These are phyloP conservation scores for Blastobotrys persicus DNA, from an alignment of 1,139 yeast species.

Conservation along the genomic window DNA sequence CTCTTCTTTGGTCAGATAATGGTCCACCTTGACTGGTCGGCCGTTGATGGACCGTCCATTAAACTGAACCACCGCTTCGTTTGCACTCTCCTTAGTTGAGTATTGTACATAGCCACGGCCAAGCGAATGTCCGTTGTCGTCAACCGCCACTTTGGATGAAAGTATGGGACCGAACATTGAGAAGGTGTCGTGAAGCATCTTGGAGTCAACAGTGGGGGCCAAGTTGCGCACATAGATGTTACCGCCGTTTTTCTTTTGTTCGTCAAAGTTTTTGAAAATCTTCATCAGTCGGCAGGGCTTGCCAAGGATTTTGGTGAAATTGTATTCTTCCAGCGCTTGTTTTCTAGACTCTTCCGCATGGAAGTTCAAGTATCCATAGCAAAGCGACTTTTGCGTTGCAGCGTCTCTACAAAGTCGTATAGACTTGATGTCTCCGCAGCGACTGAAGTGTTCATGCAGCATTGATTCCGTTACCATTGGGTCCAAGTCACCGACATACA, in stretches of 20 bases:
- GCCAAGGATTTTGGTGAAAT: constrained; percentile 42
- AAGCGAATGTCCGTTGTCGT: constrained; percentile 71
- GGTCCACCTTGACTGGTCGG: constrained; percentile 81
- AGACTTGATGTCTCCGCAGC: constrained; percentile 43
- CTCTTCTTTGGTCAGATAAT: constrained; percentile 75
- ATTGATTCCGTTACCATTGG: constrained; percentile 41
- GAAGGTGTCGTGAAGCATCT: constrained; percentile 83
- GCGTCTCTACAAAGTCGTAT: constrained; percentile 47
- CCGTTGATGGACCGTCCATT: constrained; percentile 89
- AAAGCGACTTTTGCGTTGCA: constrained; percentile 42
- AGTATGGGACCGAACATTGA: constrained; percentile 80
- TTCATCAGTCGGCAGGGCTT: constrained; percentile 54
- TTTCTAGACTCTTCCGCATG: constrained; percentile 39
- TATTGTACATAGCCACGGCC: constrained; percentile 90
- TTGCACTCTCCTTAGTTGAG: constrained; percentile 78
- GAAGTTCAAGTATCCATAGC: constrained; percentile 55
- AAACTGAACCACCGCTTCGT: constrained; percentile 80
- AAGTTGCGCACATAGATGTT: constrained; percentile 40
- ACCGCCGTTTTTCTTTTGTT: constrained; percentile 31
- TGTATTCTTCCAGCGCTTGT: constrained; percentile 44
- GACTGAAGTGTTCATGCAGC: constrained; percentile 39
- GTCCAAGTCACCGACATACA: constrained; percentile 52
- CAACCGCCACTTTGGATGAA: constrained; percentile 80
- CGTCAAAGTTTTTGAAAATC: constrained; percentile 41
- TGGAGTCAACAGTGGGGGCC: constrained; percentile 85